phyloP scores from a whole-genome alignment of 2,329 filamentous ascomycete genomes.

The Monosporascus ibericus region DNA sequence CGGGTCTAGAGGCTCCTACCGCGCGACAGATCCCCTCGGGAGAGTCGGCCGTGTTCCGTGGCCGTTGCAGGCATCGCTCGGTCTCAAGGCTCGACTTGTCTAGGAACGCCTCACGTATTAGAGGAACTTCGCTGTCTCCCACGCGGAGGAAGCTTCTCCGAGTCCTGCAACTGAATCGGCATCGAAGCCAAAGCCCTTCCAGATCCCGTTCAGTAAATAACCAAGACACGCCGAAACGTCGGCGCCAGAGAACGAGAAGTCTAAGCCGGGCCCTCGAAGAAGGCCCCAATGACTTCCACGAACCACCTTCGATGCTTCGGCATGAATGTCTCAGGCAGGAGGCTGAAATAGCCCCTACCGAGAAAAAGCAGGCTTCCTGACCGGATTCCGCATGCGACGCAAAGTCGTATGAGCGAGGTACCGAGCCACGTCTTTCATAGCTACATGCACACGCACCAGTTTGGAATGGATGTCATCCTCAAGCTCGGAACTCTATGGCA shows the following conservation, averaged over 20 bases:
- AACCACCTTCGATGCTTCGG: background rate
- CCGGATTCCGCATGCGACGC: background rate
- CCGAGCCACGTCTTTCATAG: no score
- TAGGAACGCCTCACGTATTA: conserved; percentile 18
- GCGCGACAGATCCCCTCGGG: conserved; percentile 23
- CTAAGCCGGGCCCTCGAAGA: conserved; percentile 23
- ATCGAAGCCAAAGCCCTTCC: conserved; percentile 38
- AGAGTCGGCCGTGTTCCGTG: conserved; percentile 34
- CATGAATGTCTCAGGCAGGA: conserved; percentile 10
- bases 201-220: conserved; percentile 25
- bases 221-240: conserved; percentile 20
- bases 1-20: conserved; percentile 13
- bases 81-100: conserved; percentile 25
- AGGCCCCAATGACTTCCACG: conserved; percentile 10
- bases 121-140: conserved; percentile 29
- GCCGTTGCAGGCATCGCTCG: conserved; percentile 34
- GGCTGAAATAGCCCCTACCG: conserved; percentile 4
- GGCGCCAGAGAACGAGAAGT: conserved; percentile 32
- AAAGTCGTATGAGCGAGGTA: no score
- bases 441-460: no score
- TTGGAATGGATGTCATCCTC: no score
- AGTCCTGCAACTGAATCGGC: conserved; percentile 32
- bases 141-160: conserved; percentile 35
- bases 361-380: conserved; percentile 12
- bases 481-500: no score